A percentile compares a stretch with the other conserved stretches of the same genome.
Evolutionary conservation across 1,284 basidiomycete genomes (phyloP).

Genomic region (Meira miltonrushii): DNA sequence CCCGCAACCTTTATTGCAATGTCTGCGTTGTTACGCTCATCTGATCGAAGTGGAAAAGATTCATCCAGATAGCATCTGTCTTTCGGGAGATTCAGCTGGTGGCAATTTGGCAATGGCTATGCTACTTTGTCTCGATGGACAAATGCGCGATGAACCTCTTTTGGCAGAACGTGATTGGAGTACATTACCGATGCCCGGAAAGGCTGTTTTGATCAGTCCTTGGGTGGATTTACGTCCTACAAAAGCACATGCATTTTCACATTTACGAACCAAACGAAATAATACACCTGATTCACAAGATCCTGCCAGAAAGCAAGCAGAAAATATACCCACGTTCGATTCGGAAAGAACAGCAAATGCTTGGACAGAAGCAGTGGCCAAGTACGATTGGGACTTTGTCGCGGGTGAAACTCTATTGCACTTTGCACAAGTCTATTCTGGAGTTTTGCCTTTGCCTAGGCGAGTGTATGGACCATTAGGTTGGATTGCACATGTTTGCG

Average conservation of each 20-base stretch:
- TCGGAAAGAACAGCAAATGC: constrained; percentile 4
- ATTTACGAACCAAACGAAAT: constrained; percentile 17
- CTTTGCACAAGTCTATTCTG: constrained; percentile 49
- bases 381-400: constrained; percentile 47
- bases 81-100: constrained; percentile 50
- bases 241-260: constrained; percentile 28
- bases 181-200: constrained; percentile 41
- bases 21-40: constrained; percentile 49
- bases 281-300: neutral
- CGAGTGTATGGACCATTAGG: constrained; percentile 41
- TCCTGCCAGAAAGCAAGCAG: neutral
- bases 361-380: constrained; percentile 33
- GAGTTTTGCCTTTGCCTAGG: constrained; percentile 38
- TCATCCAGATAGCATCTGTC: constrained; percentile 32
- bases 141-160: constrained; percentile 21
- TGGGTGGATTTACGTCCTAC: constrained; percentile 47
- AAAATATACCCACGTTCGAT: neutral
- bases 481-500: constrained; percentile 42
- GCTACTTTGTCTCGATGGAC: constrained; percentile 41
- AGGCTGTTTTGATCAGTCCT: constrained; percentile 47
- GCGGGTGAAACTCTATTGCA: constrained; percentile 45
- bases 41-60: constrained; percentile 45
- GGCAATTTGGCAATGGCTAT: constrained; percentile 45
- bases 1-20: constrained; percentile 43
- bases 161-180: constrained; percentile 43